phyloP scores from a whole-genome alignment of 768 basidiomycete species.

The Postia placenta region DNA sequence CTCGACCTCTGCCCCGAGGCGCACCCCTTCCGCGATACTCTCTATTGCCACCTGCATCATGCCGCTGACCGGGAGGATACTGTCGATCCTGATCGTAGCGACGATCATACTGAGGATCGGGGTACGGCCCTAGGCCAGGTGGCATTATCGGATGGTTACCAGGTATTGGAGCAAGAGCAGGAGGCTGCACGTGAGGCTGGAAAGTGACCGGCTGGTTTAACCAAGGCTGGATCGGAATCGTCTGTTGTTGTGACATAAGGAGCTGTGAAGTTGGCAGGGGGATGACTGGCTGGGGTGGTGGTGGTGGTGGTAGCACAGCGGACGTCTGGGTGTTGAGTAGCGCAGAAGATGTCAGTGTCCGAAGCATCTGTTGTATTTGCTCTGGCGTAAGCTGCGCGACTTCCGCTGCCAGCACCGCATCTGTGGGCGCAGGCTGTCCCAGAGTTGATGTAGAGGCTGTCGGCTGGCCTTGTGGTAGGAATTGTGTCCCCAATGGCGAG shows the following conservation, averaged over 20 bases:
- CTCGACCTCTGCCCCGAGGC: conserved; percentile 23
- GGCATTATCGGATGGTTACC: conserved; percentile 21
- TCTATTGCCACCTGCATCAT: conserved; percentile 22
- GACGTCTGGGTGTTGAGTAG: conserved; percentile 23
- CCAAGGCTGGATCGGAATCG: conserved; percentile 18
- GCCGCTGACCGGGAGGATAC: conserved; percentile 7
- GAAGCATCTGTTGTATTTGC: conserved; percentile 65
- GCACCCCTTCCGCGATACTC: conserved; percentile 27
- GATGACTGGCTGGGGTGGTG: conserved; percentile 9
- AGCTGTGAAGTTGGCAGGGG: conserved; percentile 17
- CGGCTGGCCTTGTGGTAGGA: conserved; percentile 11
- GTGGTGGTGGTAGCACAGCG: conserved; percentile 21
- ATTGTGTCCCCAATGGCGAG: conserved; percentile 5
- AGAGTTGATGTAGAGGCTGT: conserved; percentile 2
- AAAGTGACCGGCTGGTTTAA: conserved; percentile 8
- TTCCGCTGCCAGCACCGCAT: conserved; percentile 51
- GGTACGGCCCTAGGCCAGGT: conserved; percentile 12
- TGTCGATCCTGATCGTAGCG: conserved; percentile 14
- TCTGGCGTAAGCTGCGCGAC: conserved; percentile 72
- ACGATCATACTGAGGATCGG: conserved; percentile 20
- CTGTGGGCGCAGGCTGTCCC: conserved; percentile 15
- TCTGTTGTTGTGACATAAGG: conserved; percentile 8
- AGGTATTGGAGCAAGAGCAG: conserved; percentile 16
- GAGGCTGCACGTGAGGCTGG: conserved; percentile 13
- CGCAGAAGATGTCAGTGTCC: conserved; percentile 42